Evolutionary conservation across 441 rosid species (phyloP).

Genomic region (Eruca vesicaria): DNA sequence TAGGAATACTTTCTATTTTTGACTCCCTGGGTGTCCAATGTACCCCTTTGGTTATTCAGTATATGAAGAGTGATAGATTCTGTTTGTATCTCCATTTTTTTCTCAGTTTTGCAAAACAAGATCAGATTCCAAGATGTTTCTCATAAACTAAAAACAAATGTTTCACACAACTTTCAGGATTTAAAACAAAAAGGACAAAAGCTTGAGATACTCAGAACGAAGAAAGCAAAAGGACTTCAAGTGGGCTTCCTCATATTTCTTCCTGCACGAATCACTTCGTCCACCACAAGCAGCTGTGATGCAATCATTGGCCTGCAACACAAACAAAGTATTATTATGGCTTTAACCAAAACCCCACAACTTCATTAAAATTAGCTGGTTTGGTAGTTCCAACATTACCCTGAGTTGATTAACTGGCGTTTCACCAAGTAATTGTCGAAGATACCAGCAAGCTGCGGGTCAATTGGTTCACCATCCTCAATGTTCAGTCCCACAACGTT

Average conservation of each 20-base stretch:
- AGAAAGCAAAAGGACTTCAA: conserved; percentile 7
- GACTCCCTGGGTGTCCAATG: conserved; percentile 88
- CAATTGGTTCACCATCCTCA: conserved; percentile 82
- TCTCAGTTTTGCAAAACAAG: background rate
- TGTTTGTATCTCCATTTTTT: background rate
- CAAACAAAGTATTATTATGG: background rate
- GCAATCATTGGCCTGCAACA: conserved; percentile 83
- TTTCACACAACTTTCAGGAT: background rate
- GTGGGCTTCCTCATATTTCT: conserved; percentile 96
- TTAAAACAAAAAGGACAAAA: background rate
- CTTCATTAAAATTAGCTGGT: background rate
- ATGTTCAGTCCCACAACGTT: conserved; percentile 79
- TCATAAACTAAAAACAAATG: no score
- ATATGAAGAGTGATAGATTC: conserved; percentile 5
- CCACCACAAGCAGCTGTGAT: conserved; percentile 93
- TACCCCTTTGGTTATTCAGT: conserved; percentile 61
- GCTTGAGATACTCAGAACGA: background rate
- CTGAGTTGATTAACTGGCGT: conserved; percentile 88
- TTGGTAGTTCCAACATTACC: conserved; percentile 43
- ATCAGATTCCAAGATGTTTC: conserved; percentile 6
- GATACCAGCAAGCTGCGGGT: conserved; percentile 90
- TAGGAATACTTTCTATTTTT: conserved; percentile 79
- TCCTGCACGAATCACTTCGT: conserved; percentile 97
- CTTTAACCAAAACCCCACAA: background rate
- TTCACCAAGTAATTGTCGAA: conserved; percentile 92